Percentiles rank a stretch among this genome's conserved stretches.
Conservation (phyloP, 129 eudicot genomes). For the Tagetes patula region DNA sequence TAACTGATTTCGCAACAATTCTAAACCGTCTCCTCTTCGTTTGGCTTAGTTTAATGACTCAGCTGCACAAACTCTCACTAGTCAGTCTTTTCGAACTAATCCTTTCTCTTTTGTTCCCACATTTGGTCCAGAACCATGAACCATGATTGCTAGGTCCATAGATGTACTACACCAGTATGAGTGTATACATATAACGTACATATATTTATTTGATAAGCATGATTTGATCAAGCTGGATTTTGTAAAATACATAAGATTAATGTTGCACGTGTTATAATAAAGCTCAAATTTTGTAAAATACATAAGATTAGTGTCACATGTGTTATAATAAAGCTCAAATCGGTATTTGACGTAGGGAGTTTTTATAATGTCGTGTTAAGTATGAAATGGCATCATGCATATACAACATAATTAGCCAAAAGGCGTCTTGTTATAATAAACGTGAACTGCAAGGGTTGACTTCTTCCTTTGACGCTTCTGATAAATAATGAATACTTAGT, state of each 20-base stretch:
- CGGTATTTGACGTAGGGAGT: background rate
- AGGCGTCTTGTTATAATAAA: constrained; percentile 4
- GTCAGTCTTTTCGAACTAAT: background rate
- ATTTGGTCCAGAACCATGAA: background rate
- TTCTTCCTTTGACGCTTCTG: background rate
- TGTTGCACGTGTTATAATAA: background rate
- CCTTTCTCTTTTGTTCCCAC: too few species aligned
- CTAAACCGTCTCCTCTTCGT: background rate
- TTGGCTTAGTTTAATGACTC: background rate
- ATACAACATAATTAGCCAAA: background rate
- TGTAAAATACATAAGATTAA: background rate
- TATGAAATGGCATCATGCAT: background rate
- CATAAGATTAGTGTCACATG: background rate
- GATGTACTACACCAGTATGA: background rate
- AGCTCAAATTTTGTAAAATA: background rate
- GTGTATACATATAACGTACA: too few species aligned
- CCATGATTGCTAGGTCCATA: background rate
- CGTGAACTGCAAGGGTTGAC: background rate
- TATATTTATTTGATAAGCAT: background rate
- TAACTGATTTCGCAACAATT: background rate
- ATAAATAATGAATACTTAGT: background rate
- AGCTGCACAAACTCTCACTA: background rate
- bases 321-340: background rate
- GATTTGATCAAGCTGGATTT: background rate
- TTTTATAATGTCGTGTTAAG: background rate